Base-by-base conservation (phyloP, 306 rosid species). In the Quercus rubra region DNA sequence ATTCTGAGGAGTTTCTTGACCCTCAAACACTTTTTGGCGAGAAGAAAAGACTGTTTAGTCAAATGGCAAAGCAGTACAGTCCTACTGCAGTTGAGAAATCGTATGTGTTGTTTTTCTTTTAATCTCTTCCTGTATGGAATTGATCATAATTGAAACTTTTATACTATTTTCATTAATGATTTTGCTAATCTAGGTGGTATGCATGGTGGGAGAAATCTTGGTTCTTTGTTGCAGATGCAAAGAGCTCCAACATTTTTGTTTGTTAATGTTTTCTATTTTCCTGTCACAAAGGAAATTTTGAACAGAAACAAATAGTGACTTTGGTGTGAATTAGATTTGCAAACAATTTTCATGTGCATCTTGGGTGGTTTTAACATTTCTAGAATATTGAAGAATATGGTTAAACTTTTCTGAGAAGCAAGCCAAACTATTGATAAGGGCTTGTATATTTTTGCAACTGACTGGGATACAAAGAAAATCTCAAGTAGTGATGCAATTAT, bases 141-240 rank as follows among this genome's bases (percentile, higher is more conserved):
- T 83, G 25, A 2, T 81, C 77, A 33, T 13, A 21, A 55, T 78
- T 78, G 15, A 38, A 8, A 38, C 11, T 38, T 38, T 7, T 38
- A 3, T 38, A 38, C 11, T 38, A 38, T 38, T 7, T 75, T 76
- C 21, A 80, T 74, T 11, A 3, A 77, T 64, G n/a, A 76, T 27
- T 71, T 83, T 87, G 75, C 33, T 81, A 21, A 77, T 74, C 55
- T 80, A 91, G 99, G 94, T 95, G 99, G 99, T 95, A 93, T 70
- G 85, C 80, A n/a, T 93, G 97, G 98, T 95, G 97, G 99, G 99
- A 95, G 91, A 82, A 95, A 56, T 83, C 97, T 13, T 80, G 82
- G 10, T 85, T 46, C 72, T 95, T 93, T 79, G 94, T 85, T 79
- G 96, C 98, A 76, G 93, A 95, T 79, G 90, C 89, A 41, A 90